Percentiles rank a stretch among this genome's conserved stretches.
Conservation (phyloP, 2,329 filamentous ascomycete species). For the Fusarium virguliforme region DNA sequence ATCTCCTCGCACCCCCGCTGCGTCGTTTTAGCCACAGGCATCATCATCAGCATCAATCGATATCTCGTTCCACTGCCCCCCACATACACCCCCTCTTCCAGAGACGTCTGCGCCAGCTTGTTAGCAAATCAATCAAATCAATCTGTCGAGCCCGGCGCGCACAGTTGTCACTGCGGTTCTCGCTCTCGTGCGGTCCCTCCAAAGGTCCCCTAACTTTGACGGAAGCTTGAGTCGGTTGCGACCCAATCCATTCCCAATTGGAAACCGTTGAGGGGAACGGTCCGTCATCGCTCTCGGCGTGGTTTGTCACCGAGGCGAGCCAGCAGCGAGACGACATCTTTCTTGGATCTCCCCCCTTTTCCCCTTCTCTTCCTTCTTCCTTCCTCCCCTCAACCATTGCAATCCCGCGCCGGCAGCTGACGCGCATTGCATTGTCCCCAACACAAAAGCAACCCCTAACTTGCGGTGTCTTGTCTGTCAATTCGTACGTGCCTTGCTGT, state of each 20-base stretch:
- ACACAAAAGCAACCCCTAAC: constrained; percentile 20
- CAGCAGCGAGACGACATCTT: constrained; percentile 18
- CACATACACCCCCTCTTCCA: constrained; percentile 39
- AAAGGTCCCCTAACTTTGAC: constrained; percentile 28
- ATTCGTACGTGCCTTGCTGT: constrained; percentile 30
- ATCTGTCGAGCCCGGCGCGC: constrained; percentile 27
- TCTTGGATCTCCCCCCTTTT: constrained; percentile 26
- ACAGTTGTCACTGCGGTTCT: constrained; percentile 32
- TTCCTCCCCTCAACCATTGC: constrained; percentile 26
- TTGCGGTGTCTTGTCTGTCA: constrained; percentile 17
- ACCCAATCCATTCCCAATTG: constrained; percentile 46
- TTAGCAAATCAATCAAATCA: constrained; percentile 35
- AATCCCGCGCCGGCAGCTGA: constrained; percentile 28
- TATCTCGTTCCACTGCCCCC: constrained; percentile 51
- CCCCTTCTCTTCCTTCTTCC: constrained; percentile 17
- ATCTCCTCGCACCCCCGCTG: constrained; percentile 27
- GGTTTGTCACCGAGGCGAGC: constrained; percentile 26
- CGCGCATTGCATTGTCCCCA: constrained; percentile 14
- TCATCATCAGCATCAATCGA: constrained; percentile 49
- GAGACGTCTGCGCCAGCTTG: constrained; percentile 30
- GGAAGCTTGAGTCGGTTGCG: constrained; percentile 31
- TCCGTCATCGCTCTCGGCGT: constrained; percentile 28
- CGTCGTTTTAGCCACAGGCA: constrained; percentile 28
- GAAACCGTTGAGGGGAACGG: constrained; percentile 39
- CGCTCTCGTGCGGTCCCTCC: constrained; percentile 22